Conservation (phyloP, 495 filamentous ascomycete genomes). For the Cercophora samala region DNA sequence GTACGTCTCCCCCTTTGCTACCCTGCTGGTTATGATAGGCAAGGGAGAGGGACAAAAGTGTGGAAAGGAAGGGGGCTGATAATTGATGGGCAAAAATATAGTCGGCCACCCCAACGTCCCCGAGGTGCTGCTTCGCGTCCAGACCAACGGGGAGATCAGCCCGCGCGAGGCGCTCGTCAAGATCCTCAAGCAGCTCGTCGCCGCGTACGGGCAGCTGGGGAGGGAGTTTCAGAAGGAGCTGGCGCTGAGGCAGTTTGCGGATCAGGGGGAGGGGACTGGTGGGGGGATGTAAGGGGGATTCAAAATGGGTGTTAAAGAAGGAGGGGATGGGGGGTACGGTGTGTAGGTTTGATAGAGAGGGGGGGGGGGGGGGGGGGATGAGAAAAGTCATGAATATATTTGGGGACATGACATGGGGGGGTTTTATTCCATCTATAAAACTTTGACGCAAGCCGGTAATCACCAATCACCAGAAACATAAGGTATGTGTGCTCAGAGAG, state of each 20-base stretch:
- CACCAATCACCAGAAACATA: too few relatives aligned
- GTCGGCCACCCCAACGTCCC: slow-evolving; percentile 83
- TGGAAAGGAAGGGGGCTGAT: background rate
- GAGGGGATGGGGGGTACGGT: too few relatives aligned
- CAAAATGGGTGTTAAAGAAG: too few relatives aligned
- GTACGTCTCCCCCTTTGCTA: slow-evolving; percentile 40
- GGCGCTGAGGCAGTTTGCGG: slow-evolving; percentile 86
- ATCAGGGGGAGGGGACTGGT: slow-evolving; percentile 46
- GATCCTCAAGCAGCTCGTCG: slow-evolving; percentile 73
- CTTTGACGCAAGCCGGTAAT: too few relatives aligned
- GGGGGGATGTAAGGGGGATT: background rate
- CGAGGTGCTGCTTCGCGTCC: slow-evolving; percentile 80
- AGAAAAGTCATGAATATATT: background rate
- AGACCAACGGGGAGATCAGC: slow-evolving; percentile 83
- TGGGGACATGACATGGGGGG: too few relatives aligned
- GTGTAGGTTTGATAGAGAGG: background rate
- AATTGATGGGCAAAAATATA: slow-evolving; percentile 31
- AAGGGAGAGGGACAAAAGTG: too few relatives aligned
- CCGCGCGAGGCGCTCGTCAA: slow-evolving; percentile 82
- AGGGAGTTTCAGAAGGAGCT: slow-evolving; percentile 94
- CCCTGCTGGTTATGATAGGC: too few relatives aligned
- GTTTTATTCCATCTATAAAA: background rate
- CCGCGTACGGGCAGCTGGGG: slow-evolving; percentile 68
- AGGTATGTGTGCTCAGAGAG: too few relatives aligned
- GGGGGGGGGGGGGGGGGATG: background rate